Percentiles rank a stretch among this genome's conserved stretches.
These are phyloP conservation scores for Alternaria incomplexa DNA, from an alignment of 2,329 filamentous ascomycete genomes.

Conservation along the genomic window DNA sequence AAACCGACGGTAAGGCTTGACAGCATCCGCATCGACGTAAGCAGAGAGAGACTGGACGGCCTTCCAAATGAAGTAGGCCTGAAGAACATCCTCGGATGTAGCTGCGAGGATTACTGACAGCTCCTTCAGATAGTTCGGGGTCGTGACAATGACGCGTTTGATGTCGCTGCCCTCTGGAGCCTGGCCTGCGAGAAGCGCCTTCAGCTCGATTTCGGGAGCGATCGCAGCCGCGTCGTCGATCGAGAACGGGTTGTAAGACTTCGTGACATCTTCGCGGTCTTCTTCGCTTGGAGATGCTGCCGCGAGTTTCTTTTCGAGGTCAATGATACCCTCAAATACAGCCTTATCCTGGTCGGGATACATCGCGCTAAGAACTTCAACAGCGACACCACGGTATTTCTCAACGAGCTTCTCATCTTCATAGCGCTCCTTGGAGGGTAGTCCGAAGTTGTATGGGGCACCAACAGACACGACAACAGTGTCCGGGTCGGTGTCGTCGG, in stretches of 20 bases:
- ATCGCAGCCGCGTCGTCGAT: constrained; percentile 62
- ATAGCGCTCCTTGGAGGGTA: constrained; percentile 47
- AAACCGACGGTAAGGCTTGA: constrained; percentile 67
- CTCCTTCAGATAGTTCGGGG: constrained; percentile 66
- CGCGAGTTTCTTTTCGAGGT: constrained; percentile 68
- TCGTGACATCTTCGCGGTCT: constrained; percentile 66
- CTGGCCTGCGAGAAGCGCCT: constrained; percentile 59
- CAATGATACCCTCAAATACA: constrained; percentile 42
- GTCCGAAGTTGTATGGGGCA: constrained; percentile 56
- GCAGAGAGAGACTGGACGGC: constrained; percentile 60
- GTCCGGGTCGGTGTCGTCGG: constrained; percentile 63
- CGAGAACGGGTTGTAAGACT: constrained; percentile 70
- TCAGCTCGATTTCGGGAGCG: constrained; percentile 63
- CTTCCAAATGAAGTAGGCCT: constrained; percentile 71
- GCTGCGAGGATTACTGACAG: constrained; percentile 62
- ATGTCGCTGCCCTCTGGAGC: constrained; percentile 59
- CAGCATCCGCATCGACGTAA: constrained; percentile 64
- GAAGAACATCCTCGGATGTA: constrained; percentile 62
- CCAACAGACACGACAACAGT: constrained; percentile 56
- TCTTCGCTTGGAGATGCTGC: constrained; percentile 63
- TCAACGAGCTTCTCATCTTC: constrained; percentile 43
- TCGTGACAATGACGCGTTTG: constrained; percentile 63
- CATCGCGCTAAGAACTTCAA: constrained; percentile 28
- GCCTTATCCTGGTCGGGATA: constrained; percentile 42
- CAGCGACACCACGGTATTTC: constrained; percentile 33